Evolutionary conservation across 345 rosid species (phyloP).

Genomic region (Aquilaria yunnanensis): DNA sequence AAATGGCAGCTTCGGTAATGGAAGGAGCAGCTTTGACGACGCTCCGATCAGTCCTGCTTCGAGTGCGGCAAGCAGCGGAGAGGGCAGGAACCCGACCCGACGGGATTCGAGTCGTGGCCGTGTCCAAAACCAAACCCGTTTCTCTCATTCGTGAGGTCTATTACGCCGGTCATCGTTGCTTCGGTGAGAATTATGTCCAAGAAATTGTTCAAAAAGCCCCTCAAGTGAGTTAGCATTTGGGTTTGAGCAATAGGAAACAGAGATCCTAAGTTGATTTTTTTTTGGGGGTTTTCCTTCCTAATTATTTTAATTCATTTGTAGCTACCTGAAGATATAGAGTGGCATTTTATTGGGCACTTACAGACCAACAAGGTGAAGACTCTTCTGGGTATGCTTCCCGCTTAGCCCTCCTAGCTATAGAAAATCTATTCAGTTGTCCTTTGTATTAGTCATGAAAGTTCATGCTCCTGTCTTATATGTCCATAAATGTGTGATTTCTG

Average conservation of each 20-base stretch:
- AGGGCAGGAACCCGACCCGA: slow-evolving; percentile 41
- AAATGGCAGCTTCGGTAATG: slow-evolving; percentile 54
- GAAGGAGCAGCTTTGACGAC: slow-evolving; percentile 53
- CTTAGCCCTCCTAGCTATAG: not conserved
- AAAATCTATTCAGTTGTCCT: not conserved
- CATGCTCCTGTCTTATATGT: not conserved
- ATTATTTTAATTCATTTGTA: slow-evolving; percentile 15
- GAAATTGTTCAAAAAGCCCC: slow-evolving; percentile 86
- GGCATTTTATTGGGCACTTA: slow-evolving; percentile 89
- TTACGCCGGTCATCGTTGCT: slow-evolving; percentile 84
- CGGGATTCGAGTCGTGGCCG: slow-evolving; percentile 62
- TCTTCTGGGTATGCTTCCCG: slow-evolving; percentile 48
- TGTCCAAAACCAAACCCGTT: slow-evolving; percentile 81
- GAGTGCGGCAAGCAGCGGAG: slow-evolving; percentile 72
- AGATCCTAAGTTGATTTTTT: not conserved
- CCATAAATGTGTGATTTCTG: not conserved
- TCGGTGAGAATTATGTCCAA: slow-evolving; percentile 89
- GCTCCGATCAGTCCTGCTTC: slow-evolving; percentile 59
- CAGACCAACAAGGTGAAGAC: slow-evolving; percentile 90
- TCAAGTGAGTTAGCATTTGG: slow-evolving; percentile 35
- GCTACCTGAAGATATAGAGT: slow-evolving; percentile 83
- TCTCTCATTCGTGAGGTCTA: slow-evolving; percentile 78
- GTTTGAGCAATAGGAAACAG: not conserved
- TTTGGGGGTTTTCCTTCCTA: not conserved
- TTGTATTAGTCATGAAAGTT: not conserved